These are phyloP conservation scores for Trametes polyzona DNA, from an alignment of 1,284 basidiomycete genomes.

Conservation along the genomic window DNA sequence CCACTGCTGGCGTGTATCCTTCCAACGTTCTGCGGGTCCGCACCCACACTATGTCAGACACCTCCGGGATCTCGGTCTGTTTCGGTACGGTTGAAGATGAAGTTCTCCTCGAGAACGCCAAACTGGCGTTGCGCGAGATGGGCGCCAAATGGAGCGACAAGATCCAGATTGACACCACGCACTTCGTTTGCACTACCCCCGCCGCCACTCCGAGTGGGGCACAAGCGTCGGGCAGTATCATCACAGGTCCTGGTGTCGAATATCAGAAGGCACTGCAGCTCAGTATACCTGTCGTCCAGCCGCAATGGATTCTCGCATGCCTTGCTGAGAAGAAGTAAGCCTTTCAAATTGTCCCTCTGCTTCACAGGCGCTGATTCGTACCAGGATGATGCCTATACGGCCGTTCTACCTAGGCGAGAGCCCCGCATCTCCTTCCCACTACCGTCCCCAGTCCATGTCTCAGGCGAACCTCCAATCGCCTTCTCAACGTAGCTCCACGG, in stretches of 20 bases:
- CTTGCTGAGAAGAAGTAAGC: slow-evolving; percentile 79
- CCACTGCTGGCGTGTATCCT: slow-evolving; percentile 86
- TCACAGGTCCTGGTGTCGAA: slow-evolving; percentile 73
- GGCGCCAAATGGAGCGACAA: slow-evolving; percentile 86
- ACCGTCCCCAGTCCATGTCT: slow-evolving; percentile 77
- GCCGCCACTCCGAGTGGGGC: slow-evolving; percentile 67
- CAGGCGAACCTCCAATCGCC: slow-evolving; percentile 54
- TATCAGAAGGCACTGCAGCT: slow-evolving; percentile 91
- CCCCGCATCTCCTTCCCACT: slow-evolving; percentile 51
- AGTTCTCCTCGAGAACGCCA: slow-evolving; percentile 76
- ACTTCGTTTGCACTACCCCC: slow-evolving; percentile 93
- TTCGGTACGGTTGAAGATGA: slow-evolving; percentile 87
- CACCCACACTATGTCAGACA: slow-evolving; percentile 93
- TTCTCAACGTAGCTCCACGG: slow-evolving; percentile 46
- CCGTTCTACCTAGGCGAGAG: slow-evolving; percentile 79
- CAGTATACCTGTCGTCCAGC: slow-evolving; percentile 90
- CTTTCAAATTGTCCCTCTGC: neutral
- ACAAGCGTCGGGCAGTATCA: slow-evolving; percentile 51
- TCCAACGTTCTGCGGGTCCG: slow-evolving; percentile 82
- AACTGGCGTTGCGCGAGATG: slow-evolving; percentile 81
- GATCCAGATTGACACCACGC: slow-evolving; percentile 96
- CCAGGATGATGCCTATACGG: slow-evolving; percentile 87
- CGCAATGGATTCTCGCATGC: slow-evolving; percentile 89
- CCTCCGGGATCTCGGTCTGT: slow-evolving; percentile 90
- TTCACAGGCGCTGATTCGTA: neutral